Percentiles rank a stretch among this genome's conserved stretches.
phyloP scores from a whole-genome alignment of 805 yeast genomes.

The Tetrapisispora namnaoensis region DNA sequence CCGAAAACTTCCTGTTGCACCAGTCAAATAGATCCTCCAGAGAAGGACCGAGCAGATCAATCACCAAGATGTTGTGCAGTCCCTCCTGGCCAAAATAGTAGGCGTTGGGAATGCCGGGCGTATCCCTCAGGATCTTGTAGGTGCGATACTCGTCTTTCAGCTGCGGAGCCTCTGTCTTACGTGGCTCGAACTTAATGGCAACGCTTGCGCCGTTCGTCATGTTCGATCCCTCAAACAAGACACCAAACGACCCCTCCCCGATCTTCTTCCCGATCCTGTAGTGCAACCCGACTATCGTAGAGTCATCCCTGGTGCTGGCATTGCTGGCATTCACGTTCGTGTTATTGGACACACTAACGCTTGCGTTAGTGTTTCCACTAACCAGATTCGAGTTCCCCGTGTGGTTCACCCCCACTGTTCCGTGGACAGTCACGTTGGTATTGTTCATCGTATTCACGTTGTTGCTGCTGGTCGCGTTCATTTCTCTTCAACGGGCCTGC shows the following conservation, averaged over 20 bases:
- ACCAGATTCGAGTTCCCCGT: neutral
- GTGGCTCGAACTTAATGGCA: slow-evolving; percentile 94
- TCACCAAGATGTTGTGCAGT: slow-evolving; percentile 86
- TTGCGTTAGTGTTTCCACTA: neutral
- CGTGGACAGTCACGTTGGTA: neutral
- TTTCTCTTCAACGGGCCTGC: neutral
- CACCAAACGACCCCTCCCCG: slow-evolving; percentile 98
- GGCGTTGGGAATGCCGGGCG: slow-evolving; percentile 87
- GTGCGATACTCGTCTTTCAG: slow-evolving; percentile 92
- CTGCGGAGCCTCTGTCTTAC: slow-evolving; percentile 96
- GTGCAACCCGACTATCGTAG: slow-evolving; percentile 71
- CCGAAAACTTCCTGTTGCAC: slow-evolving; percentile 86
- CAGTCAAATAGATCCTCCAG: slow-evolving; percentile 95
- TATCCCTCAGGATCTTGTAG: slow-evolving; percentile 77
- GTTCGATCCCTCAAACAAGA: slow-evolving; percentile 91
- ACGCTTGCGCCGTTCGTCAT: slow-evolving; percentile 86
- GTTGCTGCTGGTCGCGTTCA: neutral
- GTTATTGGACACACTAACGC: slow-evolving; percentile 1
- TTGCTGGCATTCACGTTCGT: neutral
- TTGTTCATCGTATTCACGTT: neutral
- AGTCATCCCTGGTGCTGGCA: slow-evolving; percentile 3
- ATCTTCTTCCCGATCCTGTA: slow-evolving; percentile 95
- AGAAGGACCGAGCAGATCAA: slow-evolving; percentile 91
- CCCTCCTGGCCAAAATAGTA: slow-evolving; percentile 98
- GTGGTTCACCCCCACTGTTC: neutral